Evolutionary conservation across 176 grass and related monocot species (phyloP).

Genomic region (Musa itinerans): DNA sequence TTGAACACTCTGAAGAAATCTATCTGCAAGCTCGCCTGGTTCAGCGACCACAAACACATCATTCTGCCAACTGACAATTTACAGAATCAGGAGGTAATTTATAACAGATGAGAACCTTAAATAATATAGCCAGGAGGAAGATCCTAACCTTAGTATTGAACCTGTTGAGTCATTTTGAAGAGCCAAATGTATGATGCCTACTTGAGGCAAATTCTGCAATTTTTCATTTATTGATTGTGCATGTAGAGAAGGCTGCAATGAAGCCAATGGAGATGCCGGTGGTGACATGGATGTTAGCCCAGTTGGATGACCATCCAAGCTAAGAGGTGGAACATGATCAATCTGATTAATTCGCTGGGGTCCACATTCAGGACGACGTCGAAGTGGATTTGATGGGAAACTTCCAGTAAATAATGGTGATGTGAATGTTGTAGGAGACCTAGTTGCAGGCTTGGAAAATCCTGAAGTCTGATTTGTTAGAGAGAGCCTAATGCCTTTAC

Average conservation of each 20-base stretch:
- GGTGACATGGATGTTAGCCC: slow-evolving; percentile 39
- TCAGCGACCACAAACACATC: slow-evolving; percentile 98
- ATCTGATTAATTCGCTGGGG: slow-evolving; percentile 58
- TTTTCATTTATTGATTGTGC: slow-evolving; percentile 65
- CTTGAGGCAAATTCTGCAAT: slow-evolving; percentile 94
- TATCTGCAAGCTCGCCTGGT: slow-evolving; percentile 82
- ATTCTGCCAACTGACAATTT: slow-evolving; percentile 87
- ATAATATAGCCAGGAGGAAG: slow-evolving; percentile 14
- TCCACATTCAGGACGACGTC: slow-evolving; percentile 79
- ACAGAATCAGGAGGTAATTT: not conserved
- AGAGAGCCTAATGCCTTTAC: slow-evolving; percentile 70
- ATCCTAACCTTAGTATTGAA: slow-evolving; percentile 75
- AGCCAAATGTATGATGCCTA: slow-evolving; percentile 85
- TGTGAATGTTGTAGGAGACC: slow-evolving; percentile 61
- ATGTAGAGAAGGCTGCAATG: slow-evolving; percentile 61
- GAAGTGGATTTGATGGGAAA: slow-evolving; percentile 94
- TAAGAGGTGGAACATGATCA: slow-evolving; percentile 82
- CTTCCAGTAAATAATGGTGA: slow-evolving; percentile 98
- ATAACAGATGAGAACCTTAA: not conserved
- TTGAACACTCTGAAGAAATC: slow-evolving; percentile 90
- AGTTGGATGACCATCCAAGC: slow-evolving; percentile 72
- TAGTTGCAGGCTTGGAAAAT: slow-evolving; percentile 56
- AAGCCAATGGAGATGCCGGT: slow-evolving; percentile 60
- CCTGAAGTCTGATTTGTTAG: slow-evolving; percentile 58
- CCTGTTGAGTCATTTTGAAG: slow-evolving; percentile 92